A percentile compares a stretch with the other conserved stretches of the same genome.
Conservation (phyloP, 129 eudicot genomes). For the Artemisia tridentata region DNA sequence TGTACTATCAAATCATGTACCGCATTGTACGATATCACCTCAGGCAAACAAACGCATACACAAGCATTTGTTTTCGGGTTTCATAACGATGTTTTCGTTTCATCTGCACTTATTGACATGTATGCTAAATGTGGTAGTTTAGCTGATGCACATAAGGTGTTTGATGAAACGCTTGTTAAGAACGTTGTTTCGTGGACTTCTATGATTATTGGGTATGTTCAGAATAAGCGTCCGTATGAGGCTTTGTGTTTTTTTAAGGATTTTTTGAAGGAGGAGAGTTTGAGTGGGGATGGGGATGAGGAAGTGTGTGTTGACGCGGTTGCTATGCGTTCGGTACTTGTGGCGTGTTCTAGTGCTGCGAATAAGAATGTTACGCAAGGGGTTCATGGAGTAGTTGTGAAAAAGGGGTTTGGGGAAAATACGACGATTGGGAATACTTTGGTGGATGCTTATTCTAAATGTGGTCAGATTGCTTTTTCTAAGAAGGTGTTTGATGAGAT, state of each 20-base stretch:
- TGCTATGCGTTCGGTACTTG: constrained; percentile 40
- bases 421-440: constrained; percentile 45
- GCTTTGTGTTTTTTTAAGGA: constrained; percentile 37
- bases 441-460: constrained; percentile 57
- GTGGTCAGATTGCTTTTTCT: constrained; percentile 40
- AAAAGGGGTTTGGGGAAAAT: constrained; percentile 39
- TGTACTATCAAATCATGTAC: constrained; percentile 41
- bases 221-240: constrained; percentile 31
- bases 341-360: constrained; percentile 42
- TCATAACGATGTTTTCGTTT: constrained; percentile 33
- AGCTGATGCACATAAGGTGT: constrained; percentile 46
- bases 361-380: constrained; percentile 28
- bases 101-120: constrained; percentile 46
- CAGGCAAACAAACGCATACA: constrained; percentile 35
- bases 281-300: constrained; percentile 1
- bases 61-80: constrained; percentile 41
- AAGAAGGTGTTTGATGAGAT: constrained; percentile 48
- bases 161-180: constrained; percentile 45
- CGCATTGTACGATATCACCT: constrained; percentile 31
- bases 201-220: constrained; percentile 51
- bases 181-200: constrained; percentile 65
- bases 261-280: constrained; percentile 27
- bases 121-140: constrained; percentile 47
- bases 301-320: constrained; percentile 26
- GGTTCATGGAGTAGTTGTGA: constrained; percentile 35